A percentile compares a stretch with the other conserved stretches of the same genome.
Conservation (phyloP, 306 rosid species). For the Abrus pulchellus region DNA sequence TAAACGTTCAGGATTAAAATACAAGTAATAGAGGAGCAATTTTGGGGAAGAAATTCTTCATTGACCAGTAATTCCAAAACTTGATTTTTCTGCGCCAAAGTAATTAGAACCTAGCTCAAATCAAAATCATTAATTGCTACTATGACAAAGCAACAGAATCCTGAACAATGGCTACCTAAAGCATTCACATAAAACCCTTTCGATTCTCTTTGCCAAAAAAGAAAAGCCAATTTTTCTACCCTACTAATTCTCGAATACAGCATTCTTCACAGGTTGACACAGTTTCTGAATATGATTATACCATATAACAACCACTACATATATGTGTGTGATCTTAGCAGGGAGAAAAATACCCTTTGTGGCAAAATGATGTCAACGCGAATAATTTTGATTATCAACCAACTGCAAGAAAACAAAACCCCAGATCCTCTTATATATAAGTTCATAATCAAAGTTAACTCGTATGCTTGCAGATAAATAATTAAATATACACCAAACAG, state of each 20-base stretch:
- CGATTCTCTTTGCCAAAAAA: slow-evolving; percentile 22
- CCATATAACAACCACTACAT: neutral
- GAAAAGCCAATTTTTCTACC: slow-evolving; percentile 30
- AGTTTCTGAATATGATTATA: slow-evolving; percentile 20
- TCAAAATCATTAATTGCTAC: slow-evolving; percentile 1
- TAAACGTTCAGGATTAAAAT: neutral
- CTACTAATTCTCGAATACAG: slow-evolving; percentile 35
- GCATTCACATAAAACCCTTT: slow-evolving; percentile 31
- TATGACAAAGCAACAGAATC: slow-evolving; percentile 20
- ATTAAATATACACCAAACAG: slow-evolving; percentile 36
- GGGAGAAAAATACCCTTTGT: slow-evolving; percentile 17
- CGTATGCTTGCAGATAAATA: slow-evolving; percentile 10
- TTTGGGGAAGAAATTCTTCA: slow-evolving; percentile 1
- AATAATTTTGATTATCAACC: slow-evolving; percentile 40
- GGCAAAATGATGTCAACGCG: slow-evolving; percentile 13
- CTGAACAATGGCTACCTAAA: slow-evolving; percentile 33
- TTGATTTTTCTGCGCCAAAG: neutral
- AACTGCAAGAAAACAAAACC: slow-evolving; percentile 39
- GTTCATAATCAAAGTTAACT: slow-evolving; percentile 39
- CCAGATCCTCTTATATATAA: slow-evolving; percentile 54
- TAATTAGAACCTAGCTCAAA: slow-evolving; percentile 33
- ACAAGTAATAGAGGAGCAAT: slow-evolving; percentile 4
- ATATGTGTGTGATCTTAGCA: neutral
- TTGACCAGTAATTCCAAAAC: neutral
- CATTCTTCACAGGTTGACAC: slow-evolving; percentile 8